Evolutionary conservation across 495 filamentous ascomycete genomes (phyloP).

Genomic region (Astrothelium macrocarpum): DNA sequence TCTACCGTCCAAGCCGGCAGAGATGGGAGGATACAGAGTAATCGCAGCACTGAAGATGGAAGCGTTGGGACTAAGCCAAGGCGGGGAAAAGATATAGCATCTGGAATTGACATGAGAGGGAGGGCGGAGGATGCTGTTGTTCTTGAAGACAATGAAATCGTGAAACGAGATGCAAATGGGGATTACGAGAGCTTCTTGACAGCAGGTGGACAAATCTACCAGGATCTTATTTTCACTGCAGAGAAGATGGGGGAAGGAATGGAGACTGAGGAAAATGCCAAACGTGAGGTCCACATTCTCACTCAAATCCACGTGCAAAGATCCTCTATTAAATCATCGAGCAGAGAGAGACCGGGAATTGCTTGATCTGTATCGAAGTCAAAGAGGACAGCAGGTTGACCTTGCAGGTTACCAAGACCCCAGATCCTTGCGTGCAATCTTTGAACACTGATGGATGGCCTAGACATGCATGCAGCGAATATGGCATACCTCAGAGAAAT

Average conservation of each 20-base stretch:
- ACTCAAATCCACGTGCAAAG: background rate
- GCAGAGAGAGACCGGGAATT: background rate
- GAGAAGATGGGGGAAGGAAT: background rate
- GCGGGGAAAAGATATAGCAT: background rate
- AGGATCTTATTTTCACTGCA: background rate
- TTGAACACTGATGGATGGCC: background rate
- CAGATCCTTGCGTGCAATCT: too few relatives aligned
- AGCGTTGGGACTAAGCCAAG: background rate
- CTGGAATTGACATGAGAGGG: background rate
- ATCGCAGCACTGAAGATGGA: background rate
- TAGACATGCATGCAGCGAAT: constrained; percentile 64
- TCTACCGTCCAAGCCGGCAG: background rate
- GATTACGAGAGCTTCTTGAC: background rate
- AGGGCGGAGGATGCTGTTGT: background rate
- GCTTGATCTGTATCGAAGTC: background rate
- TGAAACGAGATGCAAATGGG: constrained; percentile 2
- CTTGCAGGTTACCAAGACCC: too few relatives aligned
- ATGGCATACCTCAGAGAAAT: constrained; percentile 62
- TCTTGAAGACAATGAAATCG: background rate
- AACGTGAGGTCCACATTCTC: background rate
- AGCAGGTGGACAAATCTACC: background rate
- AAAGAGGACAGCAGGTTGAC: background rate
- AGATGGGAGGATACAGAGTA: background rate
- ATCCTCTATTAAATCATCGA: background rate
- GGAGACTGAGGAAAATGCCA: background rate